Evolutionary conservation across 2,329 filamentous ascomycete species (phyloP).

Genomic region (Aspergillus brunneoviolaceus): DNA sequence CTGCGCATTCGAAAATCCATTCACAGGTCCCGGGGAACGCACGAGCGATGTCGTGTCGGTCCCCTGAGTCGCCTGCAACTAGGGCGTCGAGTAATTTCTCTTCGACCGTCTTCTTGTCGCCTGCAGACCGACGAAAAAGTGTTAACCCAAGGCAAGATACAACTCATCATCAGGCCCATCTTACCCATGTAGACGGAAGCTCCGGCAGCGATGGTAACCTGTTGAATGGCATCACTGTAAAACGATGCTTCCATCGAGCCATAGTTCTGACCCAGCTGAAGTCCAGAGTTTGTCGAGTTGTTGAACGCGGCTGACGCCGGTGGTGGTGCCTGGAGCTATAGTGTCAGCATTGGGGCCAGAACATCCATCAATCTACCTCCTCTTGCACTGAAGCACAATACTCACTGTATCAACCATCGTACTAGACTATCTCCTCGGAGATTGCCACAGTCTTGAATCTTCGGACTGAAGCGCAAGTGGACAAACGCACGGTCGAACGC

Average conservation of each 20-base stretch:
- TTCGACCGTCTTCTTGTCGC: background rate
- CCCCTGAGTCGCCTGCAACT: background rate
- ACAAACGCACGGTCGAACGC: background rate
- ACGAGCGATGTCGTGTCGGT: background rate
- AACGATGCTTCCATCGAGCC: background rate
- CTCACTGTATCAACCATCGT: background rate
- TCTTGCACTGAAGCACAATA: background rate
- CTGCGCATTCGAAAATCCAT: background rate
- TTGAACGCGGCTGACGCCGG: background rate
- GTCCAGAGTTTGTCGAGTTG: background rate
- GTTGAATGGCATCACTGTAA: slow-evolving; percentile 1
- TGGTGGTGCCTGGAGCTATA: background rate
- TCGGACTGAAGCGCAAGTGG: background rate
- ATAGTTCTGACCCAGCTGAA: slow-evolving; percentile 3
- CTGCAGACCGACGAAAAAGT: background rate
- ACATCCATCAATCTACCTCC: background rate
- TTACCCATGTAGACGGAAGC: slow-evolving; percentile 6
- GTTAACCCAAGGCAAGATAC: background rate
- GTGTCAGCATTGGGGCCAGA: background rate
- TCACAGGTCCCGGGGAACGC: background rate
- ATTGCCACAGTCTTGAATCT: background rate
- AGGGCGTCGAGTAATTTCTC: slow-evolving; percentile 2
- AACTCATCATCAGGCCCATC: background rate
- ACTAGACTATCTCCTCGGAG: background rate
- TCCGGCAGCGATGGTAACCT: background rate